Percentiles rank a stretch among this genome's conserved stretches.
These are phyloP conservation scores for Hanseniaspora occidentalis DNA, from an alignment of 805 yeast species.

Conservation along the genomic window DNA sequence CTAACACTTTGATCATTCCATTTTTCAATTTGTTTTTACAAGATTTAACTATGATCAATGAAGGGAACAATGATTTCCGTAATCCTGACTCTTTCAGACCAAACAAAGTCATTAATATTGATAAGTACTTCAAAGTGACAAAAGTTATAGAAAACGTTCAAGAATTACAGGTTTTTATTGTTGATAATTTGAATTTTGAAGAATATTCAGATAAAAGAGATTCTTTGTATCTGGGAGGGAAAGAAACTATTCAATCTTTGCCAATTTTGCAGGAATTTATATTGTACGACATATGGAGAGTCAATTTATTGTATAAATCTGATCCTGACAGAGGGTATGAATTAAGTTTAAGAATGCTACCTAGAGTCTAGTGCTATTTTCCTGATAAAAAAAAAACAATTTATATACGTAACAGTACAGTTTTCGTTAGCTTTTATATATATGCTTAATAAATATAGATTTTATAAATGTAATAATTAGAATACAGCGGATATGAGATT, in stretches of 20 bases:
- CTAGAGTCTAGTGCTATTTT: not conserved
- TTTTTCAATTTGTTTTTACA: constrained; percentile 63
- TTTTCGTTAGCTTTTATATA: too few relatives aligned
- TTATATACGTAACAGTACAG: not conserved
- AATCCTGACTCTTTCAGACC: constrained; percentile 37
- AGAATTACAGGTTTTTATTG: constrained; percentile 36
- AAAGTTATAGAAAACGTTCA: constrained; percentile 55
- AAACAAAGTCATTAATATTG: constrained; percentile 50
- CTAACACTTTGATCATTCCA: constrained; percentile 49
- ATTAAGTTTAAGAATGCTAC: constrained; percentile 29
- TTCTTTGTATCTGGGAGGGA: constrained; percentile 11
- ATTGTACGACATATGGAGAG: constrained; percentile 58
- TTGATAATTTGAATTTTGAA: constrained; percentile 1
- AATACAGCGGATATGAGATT: not conserved
- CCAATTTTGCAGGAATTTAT: constrained; percentile 37
- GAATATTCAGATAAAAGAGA: constrained; percentile 11
- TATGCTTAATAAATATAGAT: not conserved
- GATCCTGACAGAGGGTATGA: constrained; percentile 66
- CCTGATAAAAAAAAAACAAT: not conserved
- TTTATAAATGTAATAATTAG: constrained; percentile 1
- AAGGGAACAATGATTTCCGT: constrained; percentile 64
- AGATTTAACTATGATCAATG: constrained; percentile 70
- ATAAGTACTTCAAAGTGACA: constrained; percentile 57
- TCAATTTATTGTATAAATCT: constrained; percentile 42
- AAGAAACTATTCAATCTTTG: constrained; percentile 22